phyloP scores from a whole-genome alignment of 768 basidiomycete genomes.

The Russula griseocarnosa region DNA sequence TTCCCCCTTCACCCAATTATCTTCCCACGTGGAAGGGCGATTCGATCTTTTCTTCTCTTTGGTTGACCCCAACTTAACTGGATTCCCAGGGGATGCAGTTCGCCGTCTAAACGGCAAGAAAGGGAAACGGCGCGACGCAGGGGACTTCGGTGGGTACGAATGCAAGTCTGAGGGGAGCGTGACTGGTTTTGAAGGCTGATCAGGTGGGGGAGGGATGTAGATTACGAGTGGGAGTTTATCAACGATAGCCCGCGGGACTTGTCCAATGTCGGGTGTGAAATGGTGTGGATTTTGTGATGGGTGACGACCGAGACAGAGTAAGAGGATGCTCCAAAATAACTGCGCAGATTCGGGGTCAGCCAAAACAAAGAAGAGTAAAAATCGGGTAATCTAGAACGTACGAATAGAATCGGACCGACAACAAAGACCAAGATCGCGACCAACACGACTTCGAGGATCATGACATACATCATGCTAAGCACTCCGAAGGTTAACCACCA shows the following conservation, averaged over 20 bases:
- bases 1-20: conserved; percentile 69
- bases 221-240: conserved; percentile 79
- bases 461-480: conserved; percentile 73
- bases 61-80: conserved; percentile 27
- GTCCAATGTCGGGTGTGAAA: conserved; percentile 76
- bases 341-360: conserved; percentile 31
- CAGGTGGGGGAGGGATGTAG: conserved; percentile 78
- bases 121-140: conserved; percentile 46
- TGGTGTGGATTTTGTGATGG: conserved; percentile 68
- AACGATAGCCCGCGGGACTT: conserved; percentile 65
- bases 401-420: conserved; percentile 73
- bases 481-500: conserved; percentile 87
- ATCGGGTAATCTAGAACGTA: conserved; percentile 38
- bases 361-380: neutral
- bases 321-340: conserved; percentile 74
- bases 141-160: conserved; percentile 57
- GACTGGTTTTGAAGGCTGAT: conserved; percentile 30
- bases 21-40: conserved; percentile 61
- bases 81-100: conserved; percentile 16
- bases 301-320: conserved; percentile 76
- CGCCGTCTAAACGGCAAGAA: conserved; percentile 39
- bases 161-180: conserved; percentile 36
- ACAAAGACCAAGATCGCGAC: conserved; percentile 76
- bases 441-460: conserved; percentile 65
- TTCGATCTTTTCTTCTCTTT: conserved; percentile 20